Evolutionary conservation across 1,139 yeast genomes (phyloP).

Genomic region (Blastobotrys elegans): DNA sequence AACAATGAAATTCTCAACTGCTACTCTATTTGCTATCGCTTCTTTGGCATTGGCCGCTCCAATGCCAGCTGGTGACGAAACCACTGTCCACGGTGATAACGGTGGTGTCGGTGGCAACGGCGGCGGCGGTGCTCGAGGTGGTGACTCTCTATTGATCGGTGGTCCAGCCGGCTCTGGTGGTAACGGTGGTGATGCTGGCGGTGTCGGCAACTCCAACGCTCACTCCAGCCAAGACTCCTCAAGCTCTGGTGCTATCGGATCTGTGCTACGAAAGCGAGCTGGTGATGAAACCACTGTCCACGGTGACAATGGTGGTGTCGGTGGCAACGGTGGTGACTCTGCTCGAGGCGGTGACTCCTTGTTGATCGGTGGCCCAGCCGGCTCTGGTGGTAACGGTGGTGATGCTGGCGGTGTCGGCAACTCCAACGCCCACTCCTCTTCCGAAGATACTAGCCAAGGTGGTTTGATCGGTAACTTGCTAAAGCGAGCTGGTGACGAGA

Average conservation of each 20-base stretch:
- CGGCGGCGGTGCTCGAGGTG: not conserved
- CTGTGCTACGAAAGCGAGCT: not conserved
- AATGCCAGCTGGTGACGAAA: not conserved
- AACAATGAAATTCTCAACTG: slow-evolving; percentile 1
- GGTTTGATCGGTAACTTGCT: not conserved
- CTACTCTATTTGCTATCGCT: not conserved
- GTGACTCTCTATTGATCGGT: slow-evolving; percentile 1
- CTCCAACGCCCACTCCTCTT: not conserved
- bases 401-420: slow-evolving; percentile 6
- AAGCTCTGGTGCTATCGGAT: not conserved
- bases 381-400: slow-evolving; percentile 9
- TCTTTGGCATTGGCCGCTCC: not conserved
- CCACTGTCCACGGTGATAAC: slow-evolving; percentile 1
- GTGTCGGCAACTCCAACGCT: slow-evolving; percentile 4
- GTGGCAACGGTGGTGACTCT: slow-evolving; percentile 4
- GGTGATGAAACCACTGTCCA: not conserved
- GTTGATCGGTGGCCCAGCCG: slow-evolving; percentile 5
- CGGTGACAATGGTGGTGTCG: slow-evolving; percentile 9
- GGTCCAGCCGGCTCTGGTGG: not conserved
- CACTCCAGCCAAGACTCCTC: not conserved
- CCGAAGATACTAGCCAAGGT: not conserved
- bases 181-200: slow-evolving; percentile 6
- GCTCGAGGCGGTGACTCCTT: slow-evolving; percentile 6
- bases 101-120: slow-evolving; percentile 6
- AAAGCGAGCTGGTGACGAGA: not conserved